A percentile compares a stretch with the other conserved stretches of the same genome.
phyloP scores from a whole-genome alignment of 805 yeast genomes.

The Myxozyma vanderwaltii region DNA sequence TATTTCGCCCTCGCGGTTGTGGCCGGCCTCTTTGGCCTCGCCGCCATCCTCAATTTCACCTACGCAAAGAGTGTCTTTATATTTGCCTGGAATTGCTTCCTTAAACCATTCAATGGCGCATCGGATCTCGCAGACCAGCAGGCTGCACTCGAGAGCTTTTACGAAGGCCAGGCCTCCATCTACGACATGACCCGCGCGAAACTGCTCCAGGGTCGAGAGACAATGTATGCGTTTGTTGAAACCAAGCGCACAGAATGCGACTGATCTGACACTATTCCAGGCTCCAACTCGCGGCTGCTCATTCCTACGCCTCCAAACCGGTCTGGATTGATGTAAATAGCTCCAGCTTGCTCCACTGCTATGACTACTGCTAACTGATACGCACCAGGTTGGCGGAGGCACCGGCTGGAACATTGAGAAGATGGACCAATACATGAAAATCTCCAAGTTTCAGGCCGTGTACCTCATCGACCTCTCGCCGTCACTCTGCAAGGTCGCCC shows the following conservation, averaged over 20 bases:
- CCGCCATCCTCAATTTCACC: constrained; percentile 12
- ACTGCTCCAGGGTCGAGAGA: constrained; percentile 70
- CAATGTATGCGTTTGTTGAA: constrained; percentile 57
- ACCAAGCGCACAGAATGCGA: no score
- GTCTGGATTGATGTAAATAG: constrained; percentile 68
- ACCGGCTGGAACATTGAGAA: constrained; percentile 80
- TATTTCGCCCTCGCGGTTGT: constrained; percentile 7
- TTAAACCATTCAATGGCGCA: constrained; percentile 56
- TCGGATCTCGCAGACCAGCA: constrained; percentile 51
- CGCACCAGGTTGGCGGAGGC: constrained; percentile 68
- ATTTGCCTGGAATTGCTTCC: constrained; percentile 56
- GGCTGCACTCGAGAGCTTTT: constrained; percentile 66
- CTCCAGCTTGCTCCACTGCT: no score
- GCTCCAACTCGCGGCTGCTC: constrained; percentile 26
- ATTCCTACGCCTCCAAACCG: constrained; percentile 42
- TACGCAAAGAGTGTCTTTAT: constrained; percentile 28
- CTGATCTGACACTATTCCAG: background rate
- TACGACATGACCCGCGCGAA: constrained; percentile 71
- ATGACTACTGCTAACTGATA: background rate
- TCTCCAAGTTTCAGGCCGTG: constrained; percentile 63
- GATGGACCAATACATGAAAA: constrained; percentile 53
- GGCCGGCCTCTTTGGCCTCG: constrained; percentile 23
- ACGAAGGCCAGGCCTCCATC: constrained; percentile 73
- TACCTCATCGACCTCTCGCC: constrained; percentile 77
- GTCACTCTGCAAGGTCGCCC: constrained; percentile 73